A percentile compares a stretch with the other conserved stretches of the same genome.
Evolutionary conservation across 2,329 filamentous ascomycete genomes (phyloP).

Genomic region (Endocalyx cinctus): DNA sequence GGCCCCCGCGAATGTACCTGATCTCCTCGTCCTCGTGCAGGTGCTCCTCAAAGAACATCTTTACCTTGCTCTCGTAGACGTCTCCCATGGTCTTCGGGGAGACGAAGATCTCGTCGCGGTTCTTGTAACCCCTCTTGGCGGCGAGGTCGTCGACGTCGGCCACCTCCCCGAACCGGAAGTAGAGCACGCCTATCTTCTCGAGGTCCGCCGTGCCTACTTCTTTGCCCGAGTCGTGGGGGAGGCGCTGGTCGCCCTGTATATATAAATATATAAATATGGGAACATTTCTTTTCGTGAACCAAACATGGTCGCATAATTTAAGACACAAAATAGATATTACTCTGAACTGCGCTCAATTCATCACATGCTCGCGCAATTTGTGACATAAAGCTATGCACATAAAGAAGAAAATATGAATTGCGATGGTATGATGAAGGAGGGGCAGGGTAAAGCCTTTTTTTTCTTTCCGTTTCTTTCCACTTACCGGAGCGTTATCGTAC

Average conservation of each 20-base stretch:
- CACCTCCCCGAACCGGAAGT: slow-evolving; percentile 63
- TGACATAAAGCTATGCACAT: too few relatives aligned
- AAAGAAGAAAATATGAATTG: too few relatives aligned
- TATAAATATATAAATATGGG: background rate
- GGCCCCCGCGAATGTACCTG: slow-evolving; percentile 82
- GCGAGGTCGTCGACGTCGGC: slow-evolving; percentile 71
- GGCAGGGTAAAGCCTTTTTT: too few relatives aligned
- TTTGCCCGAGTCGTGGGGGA: slow-evolving; percentile 80
- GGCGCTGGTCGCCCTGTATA: slow-evolving; percentile 82
- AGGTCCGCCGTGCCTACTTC: slow-evolving; percentile 63
- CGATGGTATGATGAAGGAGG: too few relatives aligned
- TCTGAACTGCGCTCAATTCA: too few relatives aligned
- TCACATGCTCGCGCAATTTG: too few relatives aligned
- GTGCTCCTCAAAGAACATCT: slow-evolving; percentile 91
- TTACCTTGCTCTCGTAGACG: slow-evolving; percentile 88
- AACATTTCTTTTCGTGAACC: too few relatives aligned
- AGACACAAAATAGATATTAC: too few relatives aligned
- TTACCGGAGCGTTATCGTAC: slow-evolving; percentile 52
- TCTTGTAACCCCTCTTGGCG: slow-evolving; percentile 74
- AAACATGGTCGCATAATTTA: too few relatives aligned
- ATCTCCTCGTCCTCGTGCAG: slow-evolving; percentile 99
- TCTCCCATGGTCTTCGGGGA: slow-evolving; percentile 82
- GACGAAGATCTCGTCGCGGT: slow-evolving; percentile 89
- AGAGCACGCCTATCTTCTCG: slow-evolving; percentile 71
- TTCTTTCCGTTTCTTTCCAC: too few relatives aligned